Evolutionary conservation across 1,284 basidiomycete genomes (phyloP).

Genomic region (Coniophora puteana): DNA sequence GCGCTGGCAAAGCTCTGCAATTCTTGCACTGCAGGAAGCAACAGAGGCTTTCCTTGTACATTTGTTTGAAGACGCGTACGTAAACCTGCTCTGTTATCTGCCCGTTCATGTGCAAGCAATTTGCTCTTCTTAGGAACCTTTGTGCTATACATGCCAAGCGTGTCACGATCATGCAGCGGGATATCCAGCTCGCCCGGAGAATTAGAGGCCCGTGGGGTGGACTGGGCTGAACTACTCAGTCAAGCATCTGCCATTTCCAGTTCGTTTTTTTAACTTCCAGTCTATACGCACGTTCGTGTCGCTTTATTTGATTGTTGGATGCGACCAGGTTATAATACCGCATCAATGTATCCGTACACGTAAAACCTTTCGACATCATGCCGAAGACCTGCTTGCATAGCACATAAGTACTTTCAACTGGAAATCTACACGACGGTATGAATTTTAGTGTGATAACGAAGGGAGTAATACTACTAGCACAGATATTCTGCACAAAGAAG

Average conservation of each 20-base stretch:
- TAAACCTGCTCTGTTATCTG: conserved; percentile 21
- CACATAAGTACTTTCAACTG: too few species aligned
- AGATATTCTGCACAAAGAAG: background rate
- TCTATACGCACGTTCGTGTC: too few species aligned
- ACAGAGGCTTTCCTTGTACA: conserved; percentile 93
- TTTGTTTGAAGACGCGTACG: conserved; percentile 94
- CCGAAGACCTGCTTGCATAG: too few species aligned
- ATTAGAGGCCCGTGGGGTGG: conserved; percentile 85
- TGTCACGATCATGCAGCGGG: conserved; percentile 97
- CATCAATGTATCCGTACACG: too few species aligned
- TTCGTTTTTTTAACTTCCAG: too few species aligned
- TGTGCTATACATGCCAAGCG: conserved; percentile 98
- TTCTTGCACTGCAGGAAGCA: conserved; percentile 91
- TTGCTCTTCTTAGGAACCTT: conserved; percentile 70
- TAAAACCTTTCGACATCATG: too few species aligned
- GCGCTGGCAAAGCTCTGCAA: conserved; percentile 90
- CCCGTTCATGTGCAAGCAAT: conserved; percentile 7
- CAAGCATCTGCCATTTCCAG: background rate
- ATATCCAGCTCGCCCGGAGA: conserved; percentile 93
- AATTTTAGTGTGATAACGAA: conserved; percentile 12
- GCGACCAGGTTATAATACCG: too few species aligned
- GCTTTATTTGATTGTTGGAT: too few species aligned
- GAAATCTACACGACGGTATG: conserved; percentile 26
- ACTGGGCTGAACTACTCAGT: conserved; percentile 29
- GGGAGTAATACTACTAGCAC: too few species aligned